Base-by-base conservation (phyloP, 371 early-diverging fungal genomes). In the Mucor racemosus region DNA sequence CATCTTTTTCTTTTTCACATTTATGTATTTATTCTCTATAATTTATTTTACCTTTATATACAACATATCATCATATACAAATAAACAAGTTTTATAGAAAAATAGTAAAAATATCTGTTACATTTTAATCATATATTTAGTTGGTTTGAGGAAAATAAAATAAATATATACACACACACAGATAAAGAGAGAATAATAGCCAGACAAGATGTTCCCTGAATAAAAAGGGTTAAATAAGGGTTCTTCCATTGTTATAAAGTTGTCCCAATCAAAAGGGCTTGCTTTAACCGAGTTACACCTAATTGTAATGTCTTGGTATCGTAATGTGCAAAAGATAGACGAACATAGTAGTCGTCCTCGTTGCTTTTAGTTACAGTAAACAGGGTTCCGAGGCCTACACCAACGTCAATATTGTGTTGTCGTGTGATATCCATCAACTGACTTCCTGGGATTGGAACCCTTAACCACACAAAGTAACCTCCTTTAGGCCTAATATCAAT, bases 401-500 rank as follows among this genome's bases (percentile, higher is more conserved):
- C 54, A 13, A 78, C 44, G 21, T 66, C 62, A 34, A 79, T 42
- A 0, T 66, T 13, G 33, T 75, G 65, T 1, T 58, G 10, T 21
- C 61, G 36, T 3, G 71, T 76, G 11, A 64, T 60, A 14, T 65
- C 46, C 31, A 65, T 55, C 46, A 81, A 58, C 21, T 65, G 33
- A 11, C 17, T 33, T 35, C 62, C 64, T 13, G 35, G 56, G n/a
- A 79, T 42, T n/a, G 82, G 82, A 19, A 82, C 40, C 15, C 58
- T 69, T 8, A 82, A 34, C 82, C 82, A 82, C 31, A 82, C 58
- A 69, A 82, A 82, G 62, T 82, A 82, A 1, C 82, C 82, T 2
- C 82, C 80, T 26, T 38, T 58, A 5, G 82, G 82, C 40, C 53
- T 42, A 11, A 58, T 44, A 1, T 63, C 58, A 8, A 62, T 26